Evolutionary conservation across 441 rosid genomes (phyloP).

Genomic region (Bocquillonia castaneifolia): DNA sequence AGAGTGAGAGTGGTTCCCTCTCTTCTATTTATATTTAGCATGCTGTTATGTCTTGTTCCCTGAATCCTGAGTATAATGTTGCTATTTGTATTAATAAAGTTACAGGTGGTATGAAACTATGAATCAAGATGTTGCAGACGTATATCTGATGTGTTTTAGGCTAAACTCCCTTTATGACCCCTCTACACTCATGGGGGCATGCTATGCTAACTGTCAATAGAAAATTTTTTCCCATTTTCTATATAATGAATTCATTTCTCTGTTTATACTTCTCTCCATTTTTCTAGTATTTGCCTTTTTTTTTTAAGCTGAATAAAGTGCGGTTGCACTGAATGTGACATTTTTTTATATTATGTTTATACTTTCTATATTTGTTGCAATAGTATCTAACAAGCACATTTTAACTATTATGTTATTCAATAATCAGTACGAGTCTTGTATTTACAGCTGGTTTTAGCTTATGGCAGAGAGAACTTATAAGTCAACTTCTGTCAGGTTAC

Average conservation of each 20-base stretch:
- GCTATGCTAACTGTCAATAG: neutral
- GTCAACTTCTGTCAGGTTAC: slow-evolving; percentile 44
- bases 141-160: neutral
- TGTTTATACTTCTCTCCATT: neutral
- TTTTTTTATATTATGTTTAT: neutral
- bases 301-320: neutral
- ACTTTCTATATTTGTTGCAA: neutral
- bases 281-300: neutral
- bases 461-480: neutral
- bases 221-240: neutral
- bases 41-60: neutral
- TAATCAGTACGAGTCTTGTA: neutral
- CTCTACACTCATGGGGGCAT: neutral
- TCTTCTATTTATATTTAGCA: neutral
- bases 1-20: neutral
- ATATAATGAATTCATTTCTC: neutral
- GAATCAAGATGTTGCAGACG: neutral
- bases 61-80: neutral
- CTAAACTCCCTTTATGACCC: neutral
- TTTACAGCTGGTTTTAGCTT: slow-evolving; percentile 7
- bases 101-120: neutral
- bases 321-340: neutral
- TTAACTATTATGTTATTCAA: neutral
- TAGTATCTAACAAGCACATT: neutral
- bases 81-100: neutral